Percentiles rank a stretch among this genome's conserved stretches.
Evolutionary conservation across 176 grass and related monocot genomes (phyloP).

Genomic region (Microstegium vimineum): DNA sequence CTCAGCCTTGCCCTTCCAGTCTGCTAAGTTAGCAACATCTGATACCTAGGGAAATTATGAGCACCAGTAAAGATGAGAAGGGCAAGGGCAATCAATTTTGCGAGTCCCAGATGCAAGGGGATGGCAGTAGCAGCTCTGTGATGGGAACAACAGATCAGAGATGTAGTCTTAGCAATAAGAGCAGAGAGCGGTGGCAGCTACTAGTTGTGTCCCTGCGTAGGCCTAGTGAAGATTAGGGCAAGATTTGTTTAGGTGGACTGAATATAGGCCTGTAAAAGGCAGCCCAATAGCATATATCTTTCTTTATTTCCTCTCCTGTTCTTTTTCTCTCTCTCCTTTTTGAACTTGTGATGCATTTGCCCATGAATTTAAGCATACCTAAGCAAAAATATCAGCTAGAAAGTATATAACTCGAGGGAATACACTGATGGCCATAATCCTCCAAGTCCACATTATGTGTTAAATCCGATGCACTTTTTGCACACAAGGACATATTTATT

Average conservation of each 20-base stretch:
- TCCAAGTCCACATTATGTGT: neutral
- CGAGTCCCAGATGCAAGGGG: neutral
- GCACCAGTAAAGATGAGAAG: neutral
- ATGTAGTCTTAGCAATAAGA: neutral
- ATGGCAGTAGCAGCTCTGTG: neutral
- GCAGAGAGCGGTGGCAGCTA: neutral
- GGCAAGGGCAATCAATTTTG: neutral
- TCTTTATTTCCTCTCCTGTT: too few relatives aligned
- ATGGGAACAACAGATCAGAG: neutral
- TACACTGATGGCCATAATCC: neutral
- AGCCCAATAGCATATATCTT: neutral
- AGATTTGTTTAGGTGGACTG: neutral
- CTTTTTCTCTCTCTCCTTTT: too few relatives aligned
- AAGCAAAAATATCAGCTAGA: too few relatives aligned
- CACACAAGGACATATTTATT: neutral
- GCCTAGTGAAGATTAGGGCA: neutral
- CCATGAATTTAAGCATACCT: too few relatives aligned
- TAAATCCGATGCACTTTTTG: neutral
- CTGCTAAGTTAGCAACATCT: neutral
- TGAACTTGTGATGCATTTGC: neutral
- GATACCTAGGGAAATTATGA: neutral
- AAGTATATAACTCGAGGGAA: neutral
- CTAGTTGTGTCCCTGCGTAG: neutral
- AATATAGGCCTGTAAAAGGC: neutral
- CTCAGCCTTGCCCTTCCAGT: neutral